A percentile compares a stretch with the other conserved stretches of the same genome.
These are phyloP conservation scores for Phoenix dactylifera DNA, from an alignment of 176 grass and related monocot genomes.

Conservation along the genomic window DNA sequence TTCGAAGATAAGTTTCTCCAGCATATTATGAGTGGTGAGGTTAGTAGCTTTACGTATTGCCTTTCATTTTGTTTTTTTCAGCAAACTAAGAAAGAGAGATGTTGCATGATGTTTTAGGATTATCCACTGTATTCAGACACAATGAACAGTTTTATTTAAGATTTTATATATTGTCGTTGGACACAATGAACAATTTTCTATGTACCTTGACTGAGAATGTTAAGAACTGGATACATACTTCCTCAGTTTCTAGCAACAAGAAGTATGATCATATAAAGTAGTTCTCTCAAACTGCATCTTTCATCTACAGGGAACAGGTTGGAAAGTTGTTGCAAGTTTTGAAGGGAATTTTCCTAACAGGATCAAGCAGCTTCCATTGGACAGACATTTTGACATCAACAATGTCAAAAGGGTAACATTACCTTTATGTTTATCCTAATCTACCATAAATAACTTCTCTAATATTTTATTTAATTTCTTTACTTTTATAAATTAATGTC, in stretches of 20 bases:
- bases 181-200: too few relatives aligned
- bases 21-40: constrained; percentile 84
- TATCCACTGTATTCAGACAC: too few relatives aligned
- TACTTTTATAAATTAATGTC: constrained; percentile 8
- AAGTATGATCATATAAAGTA: too few relatives aligned
- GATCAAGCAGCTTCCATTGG: constrained; percentile 83
- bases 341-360: constrained; percentile 88
- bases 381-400: constrained; percentile 81
- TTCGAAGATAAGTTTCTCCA: constrained; percentile 86
- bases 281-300: neutral
- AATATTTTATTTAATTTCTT: neutral
- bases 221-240: too few relatives aligned
- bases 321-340: constrained; percentile 93
- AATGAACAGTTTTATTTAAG: too few relatives aligned
- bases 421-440: constrained; percentile 1
- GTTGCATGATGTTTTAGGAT: too few relatives aligned
- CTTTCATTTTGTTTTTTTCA: neutral
- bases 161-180: too few relatives aligned
- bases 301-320: constrained; percentile 58
- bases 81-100: too few relatives aligned
- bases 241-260: too few relatives aligned
- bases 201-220: too few relatives aligned
- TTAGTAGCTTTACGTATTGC: constrained; percentile 25
- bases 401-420: constrained; percentile 84
- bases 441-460: constrained; percentile 7